These are phyloP conservation scores for Samsoniella hepiali DNA, from an alignment of 2,329 filamentous ascomycete genomes.

Conservation along the genomic window DNA sequence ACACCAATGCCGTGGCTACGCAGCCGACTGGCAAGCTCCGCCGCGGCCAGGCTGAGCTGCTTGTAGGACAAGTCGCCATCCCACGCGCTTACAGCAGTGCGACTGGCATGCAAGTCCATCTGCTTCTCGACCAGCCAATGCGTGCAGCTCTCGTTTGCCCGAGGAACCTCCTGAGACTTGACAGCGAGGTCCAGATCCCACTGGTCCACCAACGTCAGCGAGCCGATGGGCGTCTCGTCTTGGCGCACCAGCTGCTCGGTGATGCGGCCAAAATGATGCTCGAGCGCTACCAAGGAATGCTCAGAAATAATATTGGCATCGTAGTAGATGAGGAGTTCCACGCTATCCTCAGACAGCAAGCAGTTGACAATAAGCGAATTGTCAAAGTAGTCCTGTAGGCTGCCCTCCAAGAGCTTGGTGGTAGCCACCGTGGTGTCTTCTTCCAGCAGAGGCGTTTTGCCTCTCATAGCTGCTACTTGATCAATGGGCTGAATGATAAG, in stretches of 20 bases:
- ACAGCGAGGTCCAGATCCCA: slow-evolving; percentile 1
- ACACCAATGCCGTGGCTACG: not conserved
- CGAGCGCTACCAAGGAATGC: not conserved
- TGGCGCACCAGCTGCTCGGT: not conserved
- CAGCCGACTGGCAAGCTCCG: not conserved
- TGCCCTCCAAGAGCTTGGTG: not conserved
- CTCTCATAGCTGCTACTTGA: not conserved
- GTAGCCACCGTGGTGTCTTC: not conserved
- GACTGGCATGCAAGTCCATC: not conserved
- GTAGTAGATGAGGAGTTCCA: slow-evolving; percentile 4
- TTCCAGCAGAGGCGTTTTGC: not conserved
- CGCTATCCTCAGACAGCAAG: not conserved
- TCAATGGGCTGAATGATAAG: slow-evolving; percentile 19
- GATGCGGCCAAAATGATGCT: slow-evolving; percentile 1
- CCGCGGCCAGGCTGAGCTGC: slow-evolving; percentile 5
- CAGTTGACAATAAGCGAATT: not conserved
- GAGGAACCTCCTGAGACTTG: not conserved
- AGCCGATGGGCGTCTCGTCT: not conserved
- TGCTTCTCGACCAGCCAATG: slow-evolving; percentile 10
- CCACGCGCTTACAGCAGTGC: slow-evolving; percentile 10
- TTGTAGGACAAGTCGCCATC: slow-evolving; percentile 13
- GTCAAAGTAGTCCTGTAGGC: not conserved
- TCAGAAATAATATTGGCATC: not conserved
- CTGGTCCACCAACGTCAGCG: not conserved
- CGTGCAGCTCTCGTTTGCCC: not conserved